These are phyloP conservation scores for Penicillium oxalicum DNA, from an alignment of 2,329 filamentous ascomycete species.

Conservation along the genomic window DNA sequence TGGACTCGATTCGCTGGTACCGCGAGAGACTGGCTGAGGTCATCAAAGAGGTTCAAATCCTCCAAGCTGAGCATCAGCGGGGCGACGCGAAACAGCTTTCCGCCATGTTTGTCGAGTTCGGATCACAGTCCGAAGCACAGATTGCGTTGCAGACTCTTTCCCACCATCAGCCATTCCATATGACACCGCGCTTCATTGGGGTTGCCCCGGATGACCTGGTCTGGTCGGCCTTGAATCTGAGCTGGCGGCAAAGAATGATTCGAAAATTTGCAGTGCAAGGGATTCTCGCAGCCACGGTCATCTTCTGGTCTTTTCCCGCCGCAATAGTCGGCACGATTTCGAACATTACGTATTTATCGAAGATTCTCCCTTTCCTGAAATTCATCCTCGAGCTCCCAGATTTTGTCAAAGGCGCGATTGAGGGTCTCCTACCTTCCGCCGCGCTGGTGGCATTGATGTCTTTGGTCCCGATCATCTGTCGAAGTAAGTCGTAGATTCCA, in stretches of 20 bases:
- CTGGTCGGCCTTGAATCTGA: conserved; percentile 75
- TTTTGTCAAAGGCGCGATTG: conserved; percentile 68
- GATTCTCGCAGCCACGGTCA: conserved; percentile 68
- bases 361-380: conserved; percentile 53
- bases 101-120: conserved; percentile 86
- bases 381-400: conserved; percentile 69
- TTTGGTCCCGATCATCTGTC: conserved; percentile 73
- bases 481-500: conserved; percentile 48
- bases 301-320: conserved; percentile 78
- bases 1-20: conserved; percentile 85
- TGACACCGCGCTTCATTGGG: conserved; percentile 81
- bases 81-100: conserved; percentile 61
- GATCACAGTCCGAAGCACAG: conserved; percentile 74
- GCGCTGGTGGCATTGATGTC: conserved; percentile 79
- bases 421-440: conserved; percentile 75
- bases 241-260: conserved; percentile 75
- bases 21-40: conserved; percentile 67
- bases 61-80: conserved; percentile 59
- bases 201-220: conserved; percentile 79
- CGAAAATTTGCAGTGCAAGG: conserved; percentile 62
- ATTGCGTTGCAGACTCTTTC: conserved; percentile 77
- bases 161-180: conserved; percentile 78
- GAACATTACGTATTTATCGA: conserved; percentile 65
- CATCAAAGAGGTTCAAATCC: conserved; percentile 61
- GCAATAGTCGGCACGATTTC: conserved; percentile 80